A percentile compares a stretch with the other conserved stretches of the same genome.
phyloP scores from a whole-genome alignment of 176 grass and related monocot species.

The Cenchrus purpureus region DNA sequence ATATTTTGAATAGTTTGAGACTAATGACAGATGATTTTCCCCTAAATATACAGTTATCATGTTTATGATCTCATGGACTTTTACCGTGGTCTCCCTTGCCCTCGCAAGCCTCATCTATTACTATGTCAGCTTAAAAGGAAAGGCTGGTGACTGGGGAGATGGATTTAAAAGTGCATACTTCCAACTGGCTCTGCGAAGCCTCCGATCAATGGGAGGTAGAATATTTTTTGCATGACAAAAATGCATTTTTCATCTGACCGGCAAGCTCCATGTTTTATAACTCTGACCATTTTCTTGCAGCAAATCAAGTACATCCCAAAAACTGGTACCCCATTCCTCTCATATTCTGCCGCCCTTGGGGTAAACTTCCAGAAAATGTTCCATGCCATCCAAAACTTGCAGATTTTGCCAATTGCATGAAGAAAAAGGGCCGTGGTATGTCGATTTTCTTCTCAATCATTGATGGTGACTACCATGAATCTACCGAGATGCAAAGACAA shows the following conservation, averaged over 20 bases:
- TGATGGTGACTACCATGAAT: conserved; percentile 76
- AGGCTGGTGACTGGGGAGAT: conserved; percentile 96
- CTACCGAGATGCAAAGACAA: conserved; percentile 68
- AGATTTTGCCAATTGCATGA: conserved; percentile 94
- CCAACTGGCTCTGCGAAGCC: conserved; percentile 80
- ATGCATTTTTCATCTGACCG: not conserved
- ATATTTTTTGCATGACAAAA: conserved; percentile 26
- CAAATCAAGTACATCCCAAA: conserved; percentile 93
- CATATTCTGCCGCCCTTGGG: conserved; percentile 97
- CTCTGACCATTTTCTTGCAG: conserved; percentile 43
- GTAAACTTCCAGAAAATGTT: conserved; percentile 87
- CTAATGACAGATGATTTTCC: conserved; percentile 4
- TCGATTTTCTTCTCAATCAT: conserved; percentile 84
- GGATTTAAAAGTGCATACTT: conserved; percentile 99
- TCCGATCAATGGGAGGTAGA: conserved; percentile 90
- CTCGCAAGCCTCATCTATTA: conserved; percentile 98
- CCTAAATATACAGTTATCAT: conserved; percentile 74
- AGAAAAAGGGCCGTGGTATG: conserved; percentile 87
- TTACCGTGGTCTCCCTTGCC: conserved; percentile 86
- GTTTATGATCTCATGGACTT: conserved; percentile 95
- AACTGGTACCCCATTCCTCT: conserved; percentile 99
- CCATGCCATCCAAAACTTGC: conserved; percentile 96
- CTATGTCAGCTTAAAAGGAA: conserved; percentile 95
- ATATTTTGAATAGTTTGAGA: conserved; percentile 19
- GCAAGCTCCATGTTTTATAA: conserved; percentile 14